A percentile compares a stretch with the other conserved stretches of the same genome.
Evolutionary conservation across 345 rosid genomes (phyloP).

Genomic region (Populus pruinosa): DNA sequence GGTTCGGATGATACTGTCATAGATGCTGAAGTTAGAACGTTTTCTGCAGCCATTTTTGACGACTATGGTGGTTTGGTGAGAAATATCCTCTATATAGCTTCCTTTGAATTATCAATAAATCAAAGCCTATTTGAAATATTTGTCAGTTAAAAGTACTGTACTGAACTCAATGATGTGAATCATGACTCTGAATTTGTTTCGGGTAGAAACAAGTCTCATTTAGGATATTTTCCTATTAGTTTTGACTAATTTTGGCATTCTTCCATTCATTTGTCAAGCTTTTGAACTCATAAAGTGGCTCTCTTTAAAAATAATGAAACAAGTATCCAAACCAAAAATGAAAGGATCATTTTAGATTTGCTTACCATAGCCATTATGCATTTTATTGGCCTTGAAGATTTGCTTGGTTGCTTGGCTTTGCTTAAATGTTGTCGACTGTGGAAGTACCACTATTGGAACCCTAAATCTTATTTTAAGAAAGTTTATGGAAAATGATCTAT

Average conservation of each 20-base stretch:
- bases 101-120: not conserved
- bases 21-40: constrained; percentile 68
- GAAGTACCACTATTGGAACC: too few species aligned
- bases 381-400: not conserved
- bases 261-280: not conserved
- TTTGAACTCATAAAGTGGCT: not conserved
- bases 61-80: constrained; percentile 98
- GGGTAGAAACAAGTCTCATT: not conserved
- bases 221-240: not conserved
- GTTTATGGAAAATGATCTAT: not conserved
- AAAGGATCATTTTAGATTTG: constrained; percentile 1
- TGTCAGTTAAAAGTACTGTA: not conserved
- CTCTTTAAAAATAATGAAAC: too few species aligned
- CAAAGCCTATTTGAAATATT: not conserved
- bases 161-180: not conserved
- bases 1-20: constrained; percentile 71
- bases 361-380: not conserved
- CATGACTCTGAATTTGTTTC: not conserved
- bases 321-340: not conserved
- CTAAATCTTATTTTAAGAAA: not conserved
- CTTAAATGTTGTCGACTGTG: not conserved
- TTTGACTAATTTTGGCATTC: not conserved
- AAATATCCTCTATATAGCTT: constrained; percentile 9
- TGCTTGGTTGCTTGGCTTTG: not conserved
- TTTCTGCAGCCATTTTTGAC: constrained; percentile 89